Percentiles rank a stretch among this genome's conserved stretches.
phyloP scores from a whole-genome alignment of 1,139 yeast species.

The Taphrina sp. region DNA sequence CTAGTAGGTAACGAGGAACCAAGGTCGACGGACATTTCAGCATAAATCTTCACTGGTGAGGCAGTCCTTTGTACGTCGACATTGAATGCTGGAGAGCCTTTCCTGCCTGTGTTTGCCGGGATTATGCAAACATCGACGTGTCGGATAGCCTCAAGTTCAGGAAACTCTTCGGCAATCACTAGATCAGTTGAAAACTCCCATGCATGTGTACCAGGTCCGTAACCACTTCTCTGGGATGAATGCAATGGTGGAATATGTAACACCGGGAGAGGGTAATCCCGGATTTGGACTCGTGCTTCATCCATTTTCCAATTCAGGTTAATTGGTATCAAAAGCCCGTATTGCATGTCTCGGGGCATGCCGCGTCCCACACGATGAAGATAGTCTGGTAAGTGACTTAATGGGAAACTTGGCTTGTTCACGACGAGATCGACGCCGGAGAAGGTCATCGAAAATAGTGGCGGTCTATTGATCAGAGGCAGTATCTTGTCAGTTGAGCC shows the following conservation, averaged over 20 bases:
- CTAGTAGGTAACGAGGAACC: conserved; percentile 61
- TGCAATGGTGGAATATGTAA: conserved; percentile 45
- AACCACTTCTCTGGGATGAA: conserved; percentile 45
- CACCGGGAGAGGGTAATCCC: conserved; percentile 69
- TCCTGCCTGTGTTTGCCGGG: conserved; percentile 49
- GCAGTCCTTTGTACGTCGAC: conserved; percentile 72
- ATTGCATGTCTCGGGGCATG: conserved; percentile 66
- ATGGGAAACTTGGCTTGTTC: conserved; percentile 56
- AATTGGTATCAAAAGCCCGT: conserved; percentile 68
- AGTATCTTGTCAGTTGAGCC: conserved; percentile 51
- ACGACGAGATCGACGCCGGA: conserved; percentile 58
- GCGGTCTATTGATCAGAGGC: conserved; percentile 62
- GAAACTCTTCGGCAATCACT: conserved; percentile 57
- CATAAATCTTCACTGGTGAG: conserved; percentile 69
- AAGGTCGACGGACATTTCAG: conserved; percentile 59
- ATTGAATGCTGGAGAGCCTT: conserved; percentile 48
- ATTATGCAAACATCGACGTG: conserved; percentile 63
- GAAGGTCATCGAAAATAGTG: conserved; percentile 59
- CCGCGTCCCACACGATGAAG: conserved; percentile 77
- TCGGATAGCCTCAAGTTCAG: conserved; percentile 52
- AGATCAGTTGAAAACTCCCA: conserved; percentile 45
- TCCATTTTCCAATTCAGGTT: conserved; percentile 51
- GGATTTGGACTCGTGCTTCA: conserved; percentile 56
- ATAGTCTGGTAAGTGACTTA: conserved; percentile 57
- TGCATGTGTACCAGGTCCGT: conserved; percentile 41